Evolutionary conservation across 2,329 filamentous ascomycete species (phyloP).

Genomic region (Cladosporium colombiae): DNA sequence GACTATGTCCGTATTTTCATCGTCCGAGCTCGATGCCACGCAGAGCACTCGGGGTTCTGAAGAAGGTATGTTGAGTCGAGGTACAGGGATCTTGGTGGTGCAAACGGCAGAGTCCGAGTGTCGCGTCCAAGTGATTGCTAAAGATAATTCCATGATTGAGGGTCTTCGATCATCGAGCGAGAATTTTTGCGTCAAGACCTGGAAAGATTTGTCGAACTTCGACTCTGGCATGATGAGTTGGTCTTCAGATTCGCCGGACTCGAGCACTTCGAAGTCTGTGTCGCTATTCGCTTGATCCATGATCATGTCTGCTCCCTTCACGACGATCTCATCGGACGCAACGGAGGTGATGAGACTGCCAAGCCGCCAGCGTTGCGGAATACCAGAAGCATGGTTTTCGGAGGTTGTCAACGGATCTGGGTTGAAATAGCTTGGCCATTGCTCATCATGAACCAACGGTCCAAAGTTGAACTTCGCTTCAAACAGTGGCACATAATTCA

Average conservation of each 20-base stretch:
- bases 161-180: slow-evolving; percentile 80
- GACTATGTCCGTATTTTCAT: slow-evolving; percentile 33
- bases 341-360: slow-evolving; percentile 73
- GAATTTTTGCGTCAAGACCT: slow-evolving; percentile 70
- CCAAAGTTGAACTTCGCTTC: slow-evolving; percentile 88
- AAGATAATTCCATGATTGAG: slow-evolving; percentile 70
- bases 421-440: slow-evolving; percentile 87
- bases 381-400: slow-evolving; percentile 54
- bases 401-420: slow-evolving; percentile 33
- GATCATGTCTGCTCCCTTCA: slow-evolving; percentile 66
- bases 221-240: slow-evolving; percentile 22
- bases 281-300: slow-evolving; percentile 63
- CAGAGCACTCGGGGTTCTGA: slow-evolving; percentile 82
- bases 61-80: slow-evolving; percentile 76
- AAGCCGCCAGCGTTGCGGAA: slow-evolving; percentile 80
- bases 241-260: slow-evolving; percentile 19
- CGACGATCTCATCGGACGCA: slow-evolving; percentile 61
- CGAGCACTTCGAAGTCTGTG: slow-evolving; percentile 55
- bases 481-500: slow-evolving; percentile 72
- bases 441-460: slow-evolving; percentile 72
- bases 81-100: slow-evolving; percentile 71
- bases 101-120: slow-evolving; percentile 41
- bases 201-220: slow-evolving; percentile 27
- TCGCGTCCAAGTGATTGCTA: slow-evolving; percentile 78
- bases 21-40: slow-evolving; percentile 37